phyloP scores from a whole-genome alignment of 768 basidiomycete genomes.

The Phaffia tasmanica region DNA sequence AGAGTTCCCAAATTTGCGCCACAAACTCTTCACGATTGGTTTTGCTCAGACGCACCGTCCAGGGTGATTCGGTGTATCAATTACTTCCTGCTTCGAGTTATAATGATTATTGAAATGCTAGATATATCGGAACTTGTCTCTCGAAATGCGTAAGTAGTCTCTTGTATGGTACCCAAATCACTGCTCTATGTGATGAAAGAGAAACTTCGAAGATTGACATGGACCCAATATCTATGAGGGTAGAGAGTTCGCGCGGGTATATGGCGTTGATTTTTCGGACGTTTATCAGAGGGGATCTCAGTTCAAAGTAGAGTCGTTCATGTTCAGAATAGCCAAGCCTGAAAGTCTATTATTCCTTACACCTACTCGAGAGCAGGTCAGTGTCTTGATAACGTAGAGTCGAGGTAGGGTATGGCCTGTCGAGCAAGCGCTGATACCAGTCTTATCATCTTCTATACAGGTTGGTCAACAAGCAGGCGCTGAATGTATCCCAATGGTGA shows the following conservation, averaged over 20 bases:
- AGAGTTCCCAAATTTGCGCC: constrained; percentile 68
- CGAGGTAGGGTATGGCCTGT: background rate
- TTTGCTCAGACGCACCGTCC: constrained; percentile 48
- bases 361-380: constrained; percentile 72
- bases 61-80: constrained; percentile 50
- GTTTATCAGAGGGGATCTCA: constrained; percentile 91
- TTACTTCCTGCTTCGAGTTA: constrained; percentile 56
- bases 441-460: constrained; percentile 41
- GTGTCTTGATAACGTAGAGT: constrained; percentile 28
- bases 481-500: constrained; percentile 79
- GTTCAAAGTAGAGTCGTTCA: constrained; percentile 97
- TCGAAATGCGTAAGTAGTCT: constrained; percentile 67
- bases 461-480: constrained; percentile 93
- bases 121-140: constrained; percentile 70
- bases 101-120: constrained; percentile 64
- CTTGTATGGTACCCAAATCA: background rate
- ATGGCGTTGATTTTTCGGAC: constrained; percentile 93
- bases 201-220: background rate
- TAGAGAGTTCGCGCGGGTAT: constrained; percentile 94
- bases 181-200: background rate
- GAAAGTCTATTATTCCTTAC: constrained; percentile 85
- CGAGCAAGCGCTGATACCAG: background rate
- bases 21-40: constrained; percentile 57
- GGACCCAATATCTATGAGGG: background rate
- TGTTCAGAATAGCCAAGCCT: constrained; percentile 94